Evolutionary conservation across 2,329 filamentous ascomycete genomes (phyloP).

Genomic region (Aspergillus oerlinghausenensis): DNA sequence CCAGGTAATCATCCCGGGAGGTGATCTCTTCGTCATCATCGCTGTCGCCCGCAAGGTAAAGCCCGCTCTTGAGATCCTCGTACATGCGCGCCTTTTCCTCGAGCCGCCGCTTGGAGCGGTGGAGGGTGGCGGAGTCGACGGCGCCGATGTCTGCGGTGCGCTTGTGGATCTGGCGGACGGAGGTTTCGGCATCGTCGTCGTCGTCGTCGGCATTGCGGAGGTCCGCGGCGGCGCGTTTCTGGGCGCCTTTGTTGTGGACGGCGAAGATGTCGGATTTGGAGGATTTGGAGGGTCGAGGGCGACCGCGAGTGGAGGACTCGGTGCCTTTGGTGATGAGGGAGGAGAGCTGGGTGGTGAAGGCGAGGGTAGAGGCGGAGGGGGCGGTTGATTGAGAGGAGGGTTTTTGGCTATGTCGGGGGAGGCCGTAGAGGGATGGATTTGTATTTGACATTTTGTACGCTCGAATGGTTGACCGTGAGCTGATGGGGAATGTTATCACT

Average conservation of each 20-base stretch:
- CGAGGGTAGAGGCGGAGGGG: conserved; percentile 65
- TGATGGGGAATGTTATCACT: neutral
- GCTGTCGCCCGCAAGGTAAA: conserved; percentile 56
- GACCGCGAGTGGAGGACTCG: conserved; percentile 40
- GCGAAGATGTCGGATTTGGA: conserved; percentile 67
- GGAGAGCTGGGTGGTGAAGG: conserved; percentile 84
- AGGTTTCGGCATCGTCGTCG: conserved; percentile 26
- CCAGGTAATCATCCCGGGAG: conserved; percentile 38
- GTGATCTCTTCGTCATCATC: conserved; percentile 31
- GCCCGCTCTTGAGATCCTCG: conserved; percentile 83
- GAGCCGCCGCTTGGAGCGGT: conserved; percentile 74
- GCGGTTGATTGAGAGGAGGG: conserved; percentile 49
- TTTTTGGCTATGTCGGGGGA: conserved; percentile 57
- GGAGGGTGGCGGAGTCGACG: conserved; percentile 54
- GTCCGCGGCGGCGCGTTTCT: conserved; percentile 60
- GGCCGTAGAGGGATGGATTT: conserved; percentile 63
- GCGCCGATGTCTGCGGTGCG: conserved; percentile 55
- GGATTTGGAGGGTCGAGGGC: conserved; percentile 38
- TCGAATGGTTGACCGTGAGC: neutral
- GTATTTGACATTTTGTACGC: neutral
- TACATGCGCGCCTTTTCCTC: conserved; percentile 87
- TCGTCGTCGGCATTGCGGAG: conserved; percentile 48
- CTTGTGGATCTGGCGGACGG: conserved; percentile 60
- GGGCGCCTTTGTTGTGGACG: conserved; percentile 58
- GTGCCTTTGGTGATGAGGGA: conserved; percentile 63